Evolutionary conservation across 2,329 filamentous ascomycete genomes (phyloP).

Genomic region (Alternaria brassicicola): DNA sequence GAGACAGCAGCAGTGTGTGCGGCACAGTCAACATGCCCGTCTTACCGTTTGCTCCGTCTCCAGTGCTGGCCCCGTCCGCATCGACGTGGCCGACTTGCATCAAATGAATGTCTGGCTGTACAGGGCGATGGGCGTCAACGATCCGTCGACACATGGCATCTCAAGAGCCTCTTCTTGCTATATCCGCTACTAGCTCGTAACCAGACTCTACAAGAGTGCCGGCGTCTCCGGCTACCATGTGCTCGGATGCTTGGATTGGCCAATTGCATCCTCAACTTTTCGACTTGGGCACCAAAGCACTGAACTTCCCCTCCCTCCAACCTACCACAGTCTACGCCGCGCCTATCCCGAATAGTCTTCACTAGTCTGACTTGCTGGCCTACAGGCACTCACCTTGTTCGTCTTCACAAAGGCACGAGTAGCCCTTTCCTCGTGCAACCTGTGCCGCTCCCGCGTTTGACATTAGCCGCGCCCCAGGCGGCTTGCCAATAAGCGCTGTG

Average conservation of each 20-base stretch:
- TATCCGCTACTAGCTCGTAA: conserved; percentile 15
- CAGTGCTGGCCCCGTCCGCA: conserved; percentile 13
- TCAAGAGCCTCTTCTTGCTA: conserved; percentile 11
- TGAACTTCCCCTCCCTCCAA: neutral
- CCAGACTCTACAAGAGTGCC: conserved; percentile 11
- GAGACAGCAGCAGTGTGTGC: conserved; percentile 22
- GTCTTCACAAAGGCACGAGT: neutral
- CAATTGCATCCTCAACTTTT: conserved; percentile 6
- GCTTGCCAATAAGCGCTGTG: conserved; percentile 14
- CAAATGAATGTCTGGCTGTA: conserved; percentile 20
- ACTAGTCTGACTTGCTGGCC: neutral
- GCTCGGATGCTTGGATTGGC: conserved; percentile 18
- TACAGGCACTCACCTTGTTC: conserved; percentile 10
- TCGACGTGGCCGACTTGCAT: conserved; percentile 39
- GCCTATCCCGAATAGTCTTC: neutral
- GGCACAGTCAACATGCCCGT: conserved; percentile 23
- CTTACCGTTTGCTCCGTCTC: conserved; percentile 23
- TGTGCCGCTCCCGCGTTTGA: conserved; percentile 22
- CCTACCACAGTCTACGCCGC: conserved; percentile 8
- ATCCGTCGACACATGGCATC: conserved; percentile 8
- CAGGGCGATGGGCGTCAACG: neutral
- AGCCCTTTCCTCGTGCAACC: conserved; percentile 9
- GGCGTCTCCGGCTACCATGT: conserved; percentile 18
- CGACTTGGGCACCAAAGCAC: neutral
- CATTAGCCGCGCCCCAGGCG: conserved; percentile 23